A percentile compares a stretch with the other conserved stretches of the same genome.
Conservation (phyloP, 305 asterid genomes). For the Solanum hybrid region DNA sequence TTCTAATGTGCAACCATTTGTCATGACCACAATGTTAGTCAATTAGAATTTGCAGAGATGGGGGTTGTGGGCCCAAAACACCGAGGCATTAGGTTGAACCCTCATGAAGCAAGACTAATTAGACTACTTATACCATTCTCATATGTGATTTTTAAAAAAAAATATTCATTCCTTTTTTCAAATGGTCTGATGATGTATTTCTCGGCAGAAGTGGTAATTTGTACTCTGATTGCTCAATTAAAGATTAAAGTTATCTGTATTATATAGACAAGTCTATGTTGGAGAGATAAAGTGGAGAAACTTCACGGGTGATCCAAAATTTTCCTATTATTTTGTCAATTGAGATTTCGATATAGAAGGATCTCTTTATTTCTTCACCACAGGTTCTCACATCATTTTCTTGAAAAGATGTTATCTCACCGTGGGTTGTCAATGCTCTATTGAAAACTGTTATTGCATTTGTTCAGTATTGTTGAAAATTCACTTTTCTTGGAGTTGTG, state of each 20-base stretch:
- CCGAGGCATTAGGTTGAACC: not conserved
- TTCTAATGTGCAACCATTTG: not conserved
- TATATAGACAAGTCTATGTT: not conserved
- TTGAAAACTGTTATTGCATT: not conserved
- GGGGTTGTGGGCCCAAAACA: not conserved
- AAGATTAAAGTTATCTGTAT: not conserved
- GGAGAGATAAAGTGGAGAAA: not conserved
- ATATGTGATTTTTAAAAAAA: not conserved
- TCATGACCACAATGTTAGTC: not conserved
- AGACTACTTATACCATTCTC: not conserved
- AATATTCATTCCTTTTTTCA: not conserved
- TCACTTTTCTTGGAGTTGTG: not conserved
- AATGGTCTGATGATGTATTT: not conserved
- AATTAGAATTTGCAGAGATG: not conserved
- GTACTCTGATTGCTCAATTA: not conserved
- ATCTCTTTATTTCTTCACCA: not conserved
- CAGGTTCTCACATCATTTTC: not conserved
- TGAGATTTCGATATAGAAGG: not conserved
- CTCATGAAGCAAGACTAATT: not conserved
- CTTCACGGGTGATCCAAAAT: not conserved
- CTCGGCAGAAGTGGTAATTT: not conserved
- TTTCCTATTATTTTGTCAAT: not conserved
- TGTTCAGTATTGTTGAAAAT: not conserved
- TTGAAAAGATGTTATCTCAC: not conserved
- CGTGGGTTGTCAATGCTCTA: not conserved